These are phyloP conservation scores for Microthlaspi erraticum DNA, from an alignment of 345 rosid genomes.

Conservation along the genomic window DNA sequence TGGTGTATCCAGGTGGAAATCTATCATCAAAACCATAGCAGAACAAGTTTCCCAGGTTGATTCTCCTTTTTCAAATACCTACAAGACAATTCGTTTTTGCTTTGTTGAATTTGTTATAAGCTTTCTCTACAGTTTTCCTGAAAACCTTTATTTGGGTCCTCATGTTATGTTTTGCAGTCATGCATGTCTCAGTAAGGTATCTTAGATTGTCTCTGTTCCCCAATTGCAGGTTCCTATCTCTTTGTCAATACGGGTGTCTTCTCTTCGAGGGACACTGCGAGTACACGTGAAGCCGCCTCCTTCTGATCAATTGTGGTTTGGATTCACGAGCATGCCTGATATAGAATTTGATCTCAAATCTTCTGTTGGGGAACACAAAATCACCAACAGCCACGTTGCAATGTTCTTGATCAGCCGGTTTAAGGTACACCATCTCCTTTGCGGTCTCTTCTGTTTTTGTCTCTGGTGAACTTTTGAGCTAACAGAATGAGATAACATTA, in stretches of 20 bases:
- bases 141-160: constrained; percentile 17
- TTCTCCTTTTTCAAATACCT: background rate
- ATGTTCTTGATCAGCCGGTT: constrained; percentile 72
- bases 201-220: constrained; percentile 39
- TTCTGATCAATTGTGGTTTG: constrained; percentile 90
- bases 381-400: constrained; percentile 70
- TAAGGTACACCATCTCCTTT: constrained; percentile 59
- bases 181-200: constrained; percentile 7
- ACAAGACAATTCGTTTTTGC: background rate
- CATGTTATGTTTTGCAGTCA: constrained; percentile 4
- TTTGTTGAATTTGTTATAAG: constrained; percentile 3
- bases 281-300: constrained; percentile 93
- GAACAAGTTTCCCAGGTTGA: constrained; percentile 48
- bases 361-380: constrained; percentile 86
- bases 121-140: background rate
- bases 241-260: constrained; percentile 76
- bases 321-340: constrained; percentile 91
- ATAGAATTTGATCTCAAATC: constrained; percentile 79
- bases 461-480: constrained; percentile 15
- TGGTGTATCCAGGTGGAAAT: constrained; percentile 50
- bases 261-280: constrained; percentile 82
- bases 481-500: constrained; percentile 28
- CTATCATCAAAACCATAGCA: constrained; percentile 41
- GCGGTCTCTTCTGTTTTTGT: constrained; percentile 23
- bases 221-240: constrained; percentile 78